These are phyloP conservation scores for Trichomonascaceae sp. DNA, from an alignment of 1,139 yeast species.

Conservation along the genomic window DNA sequence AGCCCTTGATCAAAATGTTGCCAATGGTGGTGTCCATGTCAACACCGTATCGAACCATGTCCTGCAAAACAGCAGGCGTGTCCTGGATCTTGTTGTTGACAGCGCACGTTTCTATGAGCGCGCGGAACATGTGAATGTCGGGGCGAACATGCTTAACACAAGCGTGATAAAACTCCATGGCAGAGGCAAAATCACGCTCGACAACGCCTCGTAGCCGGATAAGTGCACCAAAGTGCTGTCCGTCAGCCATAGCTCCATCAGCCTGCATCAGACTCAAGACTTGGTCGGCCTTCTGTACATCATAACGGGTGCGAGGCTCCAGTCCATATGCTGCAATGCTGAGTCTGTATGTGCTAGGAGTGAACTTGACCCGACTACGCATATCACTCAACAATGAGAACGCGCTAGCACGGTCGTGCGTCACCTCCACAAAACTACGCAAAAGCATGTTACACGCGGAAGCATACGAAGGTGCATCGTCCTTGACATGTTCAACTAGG, in stretches of 20 bases:
- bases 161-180: slow-evolving; percentile 23
- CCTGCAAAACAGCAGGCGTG: slow-evolving; percentile 22
- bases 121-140: slow-evolving; percentile 28
- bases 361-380: slow-evolving; percentile 22
- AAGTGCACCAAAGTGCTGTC: slow-evolving; percentile 30
- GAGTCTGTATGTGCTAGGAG: slow-evolving; percentile 29
- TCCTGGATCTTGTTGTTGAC: slow-evolving; percentile 21
- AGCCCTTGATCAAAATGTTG: slow-evolving; percentile 26
- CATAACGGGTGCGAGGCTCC: slow-evolving; percentile 14
- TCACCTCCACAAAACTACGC: slow-evolving; percentile 26
- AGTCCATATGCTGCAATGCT: slow-evolving; percentile 28
- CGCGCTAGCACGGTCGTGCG: slow-evolving; percentile 20
- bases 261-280: slow-evolving; percentile 23
- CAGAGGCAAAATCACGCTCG: slow-evolving; percentile 22
- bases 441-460: slow-evolving; percentile 31
- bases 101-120: slow-evolving; percentile 28
- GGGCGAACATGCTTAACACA: slow-evolving; percentile 22
- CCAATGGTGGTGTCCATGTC: slow-evolving; percentile 27
- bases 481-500: slow-evolving; percentile 27
- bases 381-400: no score
- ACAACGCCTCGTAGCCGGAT: slow-evolving; percentile 30
- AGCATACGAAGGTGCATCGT: slow-evolving; percentile 17
- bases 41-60: slow-evolving; percentile 25
- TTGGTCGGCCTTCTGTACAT: slow-evolving; percentile 25
- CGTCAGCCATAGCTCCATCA: slow-evolving; percentile 18